Conservation (phyloP, 345 rosid genomes). For the Salix dunnii region DNA sequence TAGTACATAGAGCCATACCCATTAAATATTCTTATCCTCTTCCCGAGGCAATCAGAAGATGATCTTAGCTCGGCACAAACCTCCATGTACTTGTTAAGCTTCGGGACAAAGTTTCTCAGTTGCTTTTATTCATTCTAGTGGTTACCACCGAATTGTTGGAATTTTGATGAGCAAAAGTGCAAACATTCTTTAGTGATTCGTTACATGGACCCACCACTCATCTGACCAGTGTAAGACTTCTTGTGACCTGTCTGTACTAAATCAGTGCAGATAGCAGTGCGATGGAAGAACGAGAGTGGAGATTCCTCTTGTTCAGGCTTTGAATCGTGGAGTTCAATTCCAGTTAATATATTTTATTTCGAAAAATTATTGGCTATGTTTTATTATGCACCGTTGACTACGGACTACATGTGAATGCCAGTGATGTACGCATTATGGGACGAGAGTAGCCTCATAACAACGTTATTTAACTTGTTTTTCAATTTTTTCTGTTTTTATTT, state of each 20-base stretch:
- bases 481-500: too few relatives aligned
- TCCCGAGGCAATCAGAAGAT: background rate
- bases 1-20: background rate
- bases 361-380: too few relatives aligned
- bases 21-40: background rate
- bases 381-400: background rate
- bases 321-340: background rate
- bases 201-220: slow-evolving; percentile 13
- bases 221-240: slow-evolving; percentile 18
- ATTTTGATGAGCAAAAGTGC: slow-evolving; percentile 6
- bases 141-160: slow-evolving; percentile 4
- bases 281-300: background rate
- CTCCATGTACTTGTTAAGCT: background rate
- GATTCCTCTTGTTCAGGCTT: background rate
- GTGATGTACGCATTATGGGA: background rate
- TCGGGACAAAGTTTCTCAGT: background rate
- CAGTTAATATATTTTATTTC: background rate
- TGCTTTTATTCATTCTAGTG: background rate
- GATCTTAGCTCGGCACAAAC: slow-evolving; percentile 7
- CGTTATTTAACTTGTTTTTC: too few relatives aligned
- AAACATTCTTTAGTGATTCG: slow-evolving; percentile 14
- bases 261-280: background rate
- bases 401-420: background rate
- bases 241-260: background rate
- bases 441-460: background rate